These are phyloP conservation scores for Diaporthe caulivora DNA, from an alignment of 2,329 filamentous ascomycete genomes.

Conservation along the genomic window DNA sequence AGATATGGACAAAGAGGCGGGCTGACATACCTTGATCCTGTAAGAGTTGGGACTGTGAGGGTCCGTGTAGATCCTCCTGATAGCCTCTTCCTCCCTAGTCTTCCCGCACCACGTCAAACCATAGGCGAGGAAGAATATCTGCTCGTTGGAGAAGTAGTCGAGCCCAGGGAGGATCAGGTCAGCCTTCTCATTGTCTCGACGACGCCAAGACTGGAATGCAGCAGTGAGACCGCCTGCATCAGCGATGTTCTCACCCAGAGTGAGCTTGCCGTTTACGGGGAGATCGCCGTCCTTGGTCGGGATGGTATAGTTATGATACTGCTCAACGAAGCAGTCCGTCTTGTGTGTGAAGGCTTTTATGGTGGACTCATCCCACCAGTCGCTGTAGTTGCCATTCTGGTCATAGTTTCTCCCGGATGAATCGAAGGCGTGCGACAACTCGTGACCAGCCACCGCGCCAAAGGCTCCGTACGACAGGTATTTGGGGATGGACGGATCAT, in stretches of 20 bases:
- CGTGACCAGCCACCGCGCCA: constrained; percentile 75
- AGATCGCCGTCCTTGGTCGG: constrained; percentile 67
- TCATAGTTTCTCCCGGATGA: constrained; percentile 75
- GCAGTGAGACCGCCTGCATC: constrained; percentile 76
- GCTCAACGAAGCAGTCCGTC: constrained; percentile 75
- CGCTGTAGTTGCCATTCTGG: constrained; percentile 71
- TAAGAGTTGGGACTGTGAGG: constrained; percentile 74
- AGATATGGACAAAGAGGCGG: neutral
- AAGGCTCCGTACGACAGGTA: constrained; percentile 79
- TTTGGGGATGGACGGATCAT: constrained; percentile 68
- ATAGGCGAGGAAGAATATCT: constrained; percentile 77
- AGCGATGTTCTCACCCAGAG: constrained; percentile 78
- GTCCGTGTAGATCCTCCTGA: constrained; percentile 71
- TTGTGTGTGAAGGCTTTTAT: constrained; percentile 68
- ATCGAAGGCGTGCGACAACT: constrained; percentile 79
- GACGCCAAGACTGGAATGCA: constrained; percentile 75
- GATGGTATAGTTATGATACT: constrained; percentile 73
- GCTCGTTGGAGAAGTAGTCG: constrained; percentile 72
- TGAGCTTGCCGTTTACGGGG: constrained; percentile 73
- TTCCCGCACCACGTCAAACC: constrained; percentile 77
- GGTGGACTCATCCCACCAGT: constrained; percentile 76
- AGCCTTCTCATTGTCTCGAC: constrained; percentile 63
- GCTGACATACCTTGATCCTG: constrained; percentile 63
- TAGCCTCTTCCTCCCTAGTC: constrained; percentile 67
- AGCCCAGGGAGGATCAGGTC: constrained; percentile 71